Evolutionary conservation across 352 stramenopile species (phyloP).

Genomic region (Globisporangium parvum): DNA sequence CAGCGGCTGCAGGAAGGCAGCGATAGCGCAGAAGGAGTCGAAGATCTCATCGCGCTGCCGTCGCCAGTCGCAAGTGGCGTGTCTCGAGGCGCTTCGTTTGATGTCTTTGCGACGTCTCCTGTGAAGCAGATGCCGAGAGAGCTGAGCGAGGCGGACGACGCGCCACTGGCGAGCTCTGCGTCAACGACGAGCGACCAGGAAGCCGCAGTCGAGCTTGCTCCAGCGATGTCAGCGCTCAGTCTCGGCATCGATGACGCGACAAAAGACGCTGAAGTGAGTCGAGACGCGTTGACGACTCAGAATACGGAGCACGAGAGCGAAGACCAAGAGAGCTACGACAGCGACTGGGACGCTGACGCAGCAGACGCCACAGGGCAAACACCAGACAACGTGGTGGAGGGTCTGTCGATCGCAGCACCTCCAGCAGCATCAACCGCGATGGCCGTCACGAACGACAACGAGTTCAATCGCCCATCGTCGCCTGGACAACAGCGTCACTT

Average conservation of each 20-base stretch:
- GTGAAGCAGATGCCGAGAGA: neutral
- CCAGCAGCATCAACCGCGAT: neutral
- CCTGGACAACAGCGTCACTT: too few species aligned
- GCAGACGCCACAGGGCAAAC: neutral
- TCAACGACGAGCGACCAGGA: neutral
- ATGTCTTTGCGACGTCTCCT: conserved; percentile 9
- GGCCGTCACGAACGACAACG: neutral
- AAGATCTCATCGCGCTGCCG: conserved; percentile 34
- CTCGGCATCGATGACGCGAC: neutral
- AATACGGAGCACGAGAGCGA: neutral
- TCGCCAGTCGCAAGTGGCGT: conserved; percentile 22
- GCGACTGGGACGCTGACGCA: neutral
- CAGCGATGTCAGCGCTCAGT: neutral
- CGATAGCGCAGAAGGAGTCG: neutral
- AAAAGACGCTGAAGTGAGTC: neutral
- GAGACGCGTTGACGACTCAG: neutral
- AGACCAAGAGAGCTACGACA: neutral
- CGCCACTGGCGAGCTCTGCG: neutral
- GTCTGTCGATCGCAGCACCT: neutral
- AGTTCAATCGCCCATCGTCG: neutral
- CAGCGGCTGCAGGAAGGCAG: neutral
- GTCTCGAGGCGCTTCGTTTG: conserved; percentile 3
- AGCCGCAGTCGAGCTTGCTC: neutral
- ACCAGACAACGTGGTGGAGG: neutral
- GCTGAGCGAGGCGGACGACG: neutral